These are phyloP conservation scores for Hepatocystis sp. DNA, from an alignment of 169 alveolate genomes.

Conservation along the genomic window DNA sequence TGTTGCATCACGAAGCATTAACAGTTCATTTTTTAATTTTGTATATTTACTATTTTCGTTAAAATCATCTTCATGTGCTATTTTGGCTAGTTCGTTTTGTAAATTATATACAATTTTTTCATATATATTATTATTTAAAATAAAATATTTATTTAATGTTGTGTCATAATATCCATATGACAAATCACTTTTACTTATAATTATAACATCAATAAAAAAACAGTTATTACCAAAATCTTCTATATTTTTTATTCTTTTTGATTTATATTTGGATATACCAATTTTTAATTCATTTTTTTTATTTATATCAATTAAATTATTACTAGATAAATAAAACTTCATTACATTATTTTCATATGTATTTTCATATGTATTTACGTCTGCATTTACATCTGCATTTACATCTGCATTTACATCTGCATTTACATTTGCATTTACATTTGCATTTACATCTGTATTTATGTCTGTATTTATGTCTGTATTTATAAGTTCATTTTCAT, in stretches of 20 bases:
- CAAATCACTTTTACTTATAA: constrained; percentile 71
- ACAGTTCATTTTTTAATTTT: constrained; percentile 43
- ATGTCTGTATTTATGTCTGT: too few relatives aligned
- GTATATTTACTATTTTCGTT: constrained; percentile 23
- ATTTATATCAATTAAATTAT: constrained; percentile 42
- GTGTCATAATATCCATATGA: constrained; percentile 66
- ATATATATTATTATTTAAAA: constrained; percentile 36
- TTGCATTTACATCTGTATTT: too few relatives aligned
- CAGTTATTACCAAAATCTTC: constrained; percentile 50
- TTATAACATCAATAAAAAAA: constrained; percentile 63
- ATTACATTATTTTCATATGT: not conserved
- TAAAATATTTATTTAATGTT: constrained; percentile 12
- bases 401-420: too few relatives aligned
- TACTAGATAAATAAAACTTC: constrained; percentile 35
- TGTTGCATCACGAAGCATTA: constrained; percentile 57
- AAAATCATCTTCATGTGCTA: constrained; percentile 41
- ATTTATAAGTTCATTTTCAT: constrained; percentile 7
- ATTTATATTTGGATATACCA: constrained; percentile 64
- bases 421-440: too few relatives aligned
- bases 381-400: too few relatives aligned
- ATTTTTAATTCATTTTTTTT: constrained; percentile 26
- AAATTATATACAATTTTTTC: constrained; percentile 51
- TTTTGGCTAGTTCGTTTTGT: constrained; percentile 40
- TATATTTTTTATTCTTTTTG: constrained; percentile 36
- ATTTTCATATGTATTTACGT: too few relatives aligned